Conservation (phyloP, 1,284 basidiomycete genomes). For the Heterobasidion occidentale region DNA sequence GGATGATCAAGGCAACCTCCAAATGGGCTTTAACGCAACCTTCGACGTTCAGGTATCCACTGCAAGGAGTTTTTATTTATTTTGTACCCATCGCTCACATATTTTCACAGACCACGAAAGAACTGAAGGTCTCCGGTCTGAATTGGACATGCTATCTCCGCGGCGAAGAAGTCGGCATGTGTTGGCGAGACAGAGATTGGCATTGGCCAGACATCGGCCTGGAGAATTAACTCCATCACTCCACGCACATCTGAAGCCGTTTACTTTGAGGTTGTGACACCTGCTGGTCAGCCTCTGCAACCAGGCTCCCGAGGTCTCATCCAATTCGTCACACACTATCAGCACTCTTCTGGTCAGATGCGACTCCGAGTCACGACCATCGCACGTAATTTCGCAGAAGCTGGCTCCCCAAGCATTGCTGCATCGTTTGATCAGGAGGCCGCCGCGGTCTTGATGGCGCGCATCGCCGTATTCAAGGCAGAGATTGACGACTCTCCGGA, state of each 20-base stretch:
- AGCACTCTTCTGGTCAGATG: slow-evolving; percentile 93
- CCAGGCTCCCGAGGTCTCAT: slow-evolving; percentile 93
- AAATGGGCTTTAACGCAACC: slow-evolving; percentile 99
- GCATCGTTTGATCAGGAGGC: slow-evolving; percentile 98
- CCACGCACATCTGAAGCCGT: slow-evolving; percentile 87
- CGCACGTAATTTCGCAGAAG: slow-evolving; percentile 95
- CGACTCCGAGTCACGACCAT: slow-evolving; percentile 95
- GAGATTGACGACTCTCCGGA: slow-evolving; percentile 99
- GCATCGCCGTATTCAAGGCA: slow-evolving; percentile 98
- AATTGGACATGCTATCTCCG: slow-evolving; percentile 98
- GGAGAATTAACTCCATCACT: slow-evolving; percentile 92
- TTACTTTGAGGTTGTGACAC: slow-evolving; percentile 99
- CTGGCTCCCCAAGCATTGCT: slow-evolving; percentile 89
- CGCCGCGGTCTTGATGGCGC: slow-evolving; percentile 96
- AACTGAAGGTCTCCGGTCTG: slow-evolving; percentile 95
- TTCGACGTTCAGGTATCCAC: slow-evolving; percentile 84
- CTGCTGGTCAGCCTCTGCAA: slow-evolving; percentile 91
- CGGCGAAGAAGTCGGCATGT: slow-evolving; percentile 93
- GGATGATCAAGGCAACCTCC: slow-evolving; percentile 86
- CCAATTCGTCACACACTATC: slow-evolving; percentile 99
- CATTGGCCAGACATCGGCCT: slow-evolving; percentile 98
- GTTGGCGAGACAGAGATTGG: slow-evolving; percentile 99
- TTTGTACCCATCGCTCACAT: neutral
- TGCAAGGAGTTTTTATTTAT: slow-evolving; percentile 13
- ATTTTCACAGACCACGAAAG: slow-evolving; percentile 82